Base-by-base conservation (phyloP, 805 yeast species). In the Wickerhamomyces pijperi region DNA sequence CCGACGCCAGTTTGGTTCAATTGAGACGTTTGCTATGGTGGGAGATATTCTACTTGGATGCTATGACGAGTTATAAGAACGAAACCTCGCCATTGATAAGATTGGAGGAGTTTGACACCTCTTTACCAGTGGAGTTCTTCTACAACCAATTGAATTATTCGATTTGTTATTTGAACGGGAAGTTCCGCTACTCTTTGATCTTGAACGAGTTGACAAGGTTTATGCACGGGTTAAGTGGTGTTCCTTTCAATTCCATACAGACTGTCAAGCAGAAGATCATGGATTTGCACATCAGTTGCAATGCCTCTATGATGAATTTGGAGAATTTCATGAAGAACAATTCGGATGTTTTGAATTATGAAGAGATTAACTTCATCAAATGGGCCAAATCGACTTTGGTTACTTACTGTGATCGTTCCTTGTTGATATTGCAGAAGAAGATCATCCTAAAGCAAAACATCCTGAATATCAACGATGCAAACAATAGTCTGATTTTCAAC, bases 1-100 rank as follows among this genome's bases (percentile, higher is more conserved):
- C 65, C 3, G 72, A 74, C 44, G 59, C 64, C 51, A 66, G 64
- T 38, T 60, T 67, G 18, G 66, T 76, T 6, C 76, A 73, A 43
- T 61, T 67, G 36, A 61, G 78, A 53, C 62, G 82, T 50, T 51
- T 74, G 39, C 51, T 77, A n/a, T 77, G 82, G 82, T 77, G 82
- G 82, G 76, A 74, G 31, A 71, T 77, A 7, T 74, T 75, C 44
- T 72, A 74, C 20, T 55, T 77, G 43, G 84, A 77, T 51, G 67
- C 73, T 3, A 61, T 72, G 42, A 70, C 76, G 8, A 67, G 79
- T 31, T 67, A 74, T 42, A 74, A 75, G 44, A 70, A 70, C 36
- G 67, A 75, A 50, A 53, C 72, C 25, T 68, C 75, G 0, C 82
- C 82, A 1, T 63, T 72, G 28, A 71, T 78, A 42, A 59, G 61